Evolutionary conservation across 345 rosid species (phyloP).

Genomic region (Populus nigra): DNA sequence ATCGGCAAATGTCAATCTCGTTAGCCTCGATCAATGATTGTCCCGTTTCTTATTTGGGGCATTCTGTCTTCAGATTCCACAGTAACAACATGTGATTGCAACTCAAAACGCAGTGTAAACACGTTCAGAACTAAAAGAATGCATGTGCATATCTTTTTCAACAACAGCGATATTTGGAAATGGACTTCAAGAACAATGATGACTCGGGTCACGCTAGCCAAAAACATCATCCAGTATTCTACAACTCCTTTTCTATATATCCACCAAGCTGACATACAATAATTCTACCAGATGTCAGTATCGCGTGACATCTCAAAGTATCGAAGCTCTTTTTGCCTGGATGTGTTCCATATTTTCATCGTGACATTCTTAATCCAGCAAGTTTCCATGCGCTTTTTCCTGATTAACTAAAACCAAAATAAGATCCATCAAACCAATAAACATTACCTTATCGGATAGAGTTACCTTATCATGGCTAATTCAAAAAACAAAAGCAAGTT

Average conservation of each 20-base stretch:
- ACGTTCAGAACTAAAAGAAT: conserved; percentile 2
- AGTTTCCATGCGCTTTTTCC: conserved; percentile 27
- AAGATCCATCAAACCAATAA: conserved; percentile 14
- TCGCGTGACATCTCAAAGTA: not conserved
- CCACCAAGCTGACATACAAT: not conserved
- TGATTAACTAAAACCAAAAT: not conserved
- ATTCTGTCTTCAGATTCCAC: conserved; percentile 17
- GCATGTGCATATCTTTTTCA: conserved; percentile 22
- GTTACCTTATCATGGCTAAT: not conserved
- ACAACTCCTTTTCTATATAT: conserved; percentile 4
- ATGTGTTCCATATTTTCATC: conserved; percentile 25
- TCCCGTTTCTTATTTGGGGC: conserved; percentile 11
- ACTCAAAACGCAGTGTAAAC: conserved; percentile 13
- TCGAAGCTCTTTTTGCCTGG: conserved; percentile 18
- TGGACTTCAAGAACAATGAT: conserved; percentile 14
- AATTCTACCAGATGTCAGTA: not conserved
- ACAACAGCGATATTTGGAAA: conserved; percentile 21
- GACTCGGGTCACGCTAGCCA: not conserved
- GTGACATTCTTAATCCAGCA: conserved; percentile 28
- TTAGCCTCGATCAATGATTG: conserved; percentile 11
- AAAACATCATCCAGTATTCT: not conserved
- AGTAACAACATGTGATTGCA: conserved; percentile 16
- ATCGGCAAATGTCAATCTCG: conserved; percentile 19
- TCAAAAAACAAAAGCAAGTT: conserved; percentile 9
- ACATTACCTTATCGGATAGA: conserved; percentile 34